Conservation (phyloP, 2,329 filamentous ascomycete genomes). For the Aspergillus japonicus region DNA sequence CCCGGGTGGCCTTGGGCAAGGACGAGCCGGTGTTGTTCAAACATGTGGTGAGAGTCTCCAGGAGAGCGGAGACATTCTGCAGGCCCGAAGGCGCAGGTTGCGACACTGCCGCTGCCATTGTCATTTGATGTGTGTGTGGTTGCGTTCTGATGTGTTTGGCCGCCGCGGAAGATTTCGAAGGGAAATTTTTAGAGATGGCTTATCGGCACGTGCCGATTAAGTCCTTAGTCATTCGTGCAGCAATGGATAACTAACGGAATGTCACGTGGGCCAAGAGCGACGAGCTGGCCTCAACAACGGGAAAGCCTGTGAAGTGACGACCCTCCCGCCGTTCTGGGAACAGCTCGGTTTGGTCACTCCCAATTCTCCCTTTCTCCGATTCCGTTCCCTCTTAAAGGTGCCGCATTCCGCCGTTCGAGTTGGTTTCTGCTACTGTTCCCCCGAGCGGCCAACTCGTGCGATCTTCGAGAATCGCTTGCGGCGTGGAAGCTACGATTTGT, state of each 20-base stretch:
- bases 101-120: slow-evolving; percentile 28
- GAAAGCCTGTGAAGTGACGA: background rate
- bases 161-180: slow-evolving; percentile 6
- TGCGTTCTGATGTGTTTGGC: background rate
- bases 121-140: slow-evolving; percentile 5
- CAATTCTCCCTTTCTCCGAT: background rate
- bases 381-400: background rate
- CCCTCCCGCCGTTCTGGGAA: background rate
- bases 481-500: slow-evolving; percentile 22
- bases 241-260: background rate
- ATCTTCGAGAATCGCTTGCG: slow-evolving; percentile 7
- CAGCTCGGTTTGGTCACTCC: background rate
- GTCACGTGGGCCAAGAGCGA: slow-evolving; percentile 20
- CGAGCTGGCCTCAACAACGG: slow-evolving; percentile 19
- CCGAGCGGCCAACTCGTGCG: background rate
- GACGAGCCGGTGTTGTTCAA: slow-evolving; percentile 36
- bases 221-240: background rate
- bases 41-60: slow-evolving; percentile 37
- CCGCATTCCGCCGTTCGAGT: background rate
- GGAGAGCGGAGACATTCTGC: slow-evolving; percentile 29
- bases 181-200: slow-evolving; percentile 23
- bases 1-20: slow-evolving; percentile 33
- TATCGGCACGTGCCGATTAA: slow-evolving; percentile 27
- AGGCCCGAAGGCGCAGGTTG: slow-evolving; percentile 21
- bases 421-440: background rate